Percentiles rank a stretch among this genome's conserved stretches.
phyloP scores from a whole-genome alignment of 352 stramenopile species.

The Phytophthora kernoviae region DNA sequence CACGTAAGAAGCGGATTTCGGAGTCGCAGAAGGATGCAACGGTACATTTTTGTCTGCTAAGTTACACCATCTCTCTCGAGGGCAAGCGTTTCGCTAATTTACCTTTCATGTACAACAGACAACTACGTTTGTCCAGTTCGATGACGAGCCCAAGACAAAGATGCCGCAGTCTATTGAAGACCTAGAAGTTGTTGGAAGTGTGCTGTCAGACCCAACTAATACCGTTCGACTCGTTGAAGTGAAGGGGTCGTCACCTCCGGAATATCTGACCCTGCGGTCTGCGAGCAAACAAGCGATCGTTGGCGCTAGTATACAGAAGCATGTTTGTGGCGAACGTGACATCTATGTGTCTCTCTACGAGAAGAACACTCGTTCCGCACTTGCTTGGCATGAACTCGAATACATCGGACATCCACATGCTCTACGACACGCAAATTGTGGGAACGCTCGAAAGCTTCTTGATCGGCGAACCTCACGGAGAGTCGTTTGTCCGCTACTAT shows the following conservation, averaged over 20 bases:
- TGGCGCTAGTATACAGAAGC: constrained; percentile 83
- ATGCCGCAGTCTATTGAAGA: constrained; percentile 62
- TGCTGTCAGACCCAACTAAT: constrained; percentile 80
- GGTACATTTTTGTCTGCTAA: constrained; percentile 22
- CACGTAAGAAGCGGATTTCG: constrained; percentile 67
- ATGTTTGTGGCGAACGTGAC: constrained; percentile 79
- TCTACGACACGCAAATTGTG: constrained; percentile 85
- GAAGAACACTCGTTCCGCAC: constrained; percentile 76
- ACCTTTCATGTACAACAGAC: constrained; percentile 29
- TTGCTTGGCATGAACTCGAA: constrained; percentile 75
- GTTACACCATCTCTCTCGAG: too few relatives aligned
- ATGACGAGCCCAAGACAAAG: constrained; percentile 44
- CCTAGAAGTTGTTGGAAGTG: constrained; percentile 71
- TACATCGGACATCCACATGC: constrained; percentile 83
- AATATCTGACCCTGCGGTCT: constrained; percentile 75
- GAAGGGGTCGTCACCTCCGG: constrained; percentile 54
- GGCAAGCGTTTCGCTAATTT: constrained; percentile 1
- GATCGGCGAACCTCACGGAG: constrained; percentile 63
- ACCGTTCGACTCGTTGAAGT: constrained; percentile 73
- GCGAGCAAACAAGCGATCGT: constrained; percentile 85
- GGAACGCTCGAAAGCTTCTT: constrained; percentile 83
- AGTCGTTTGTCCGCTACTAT: constrained; percentile 87
- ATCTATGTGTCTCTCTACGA: constrained; percentile 85
- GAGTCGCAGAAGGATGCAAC: constrained; percentile 60
- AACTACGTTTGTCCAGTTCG: constrained; percentile 63